phyloP scores from a whole-genome alignment of 2,329 filamentous ascomycete species.

The Talaromyces sp. region DNA sequence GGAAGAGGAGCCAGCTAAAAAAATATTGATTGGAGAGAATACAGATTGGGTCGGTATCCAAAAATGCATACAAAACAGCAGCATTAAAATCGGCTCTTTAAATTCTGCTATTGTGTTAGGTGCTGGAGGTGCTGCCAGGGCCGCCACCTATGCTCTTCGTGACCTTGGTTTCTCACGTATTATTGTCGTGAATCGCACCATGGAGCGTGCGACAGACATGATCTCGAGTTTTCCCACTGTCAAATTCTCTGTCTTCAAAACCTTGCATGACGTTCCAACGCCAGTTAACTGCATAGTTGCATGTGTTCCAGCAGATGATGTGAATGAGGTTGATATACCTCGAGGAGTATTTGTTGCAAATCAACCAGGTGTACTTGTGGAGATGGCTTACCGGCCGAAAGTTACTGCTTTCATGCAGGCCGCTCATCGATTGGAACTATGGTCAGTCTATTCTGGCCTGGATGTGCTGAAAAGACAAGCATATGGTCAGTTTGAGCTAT shows the following conservation, averaged over 20 bases:
- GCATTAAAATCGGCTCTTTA: neutral
- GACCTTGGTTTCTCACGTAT: neutral
- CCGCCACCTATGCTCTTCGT: constrained; percentile 1
- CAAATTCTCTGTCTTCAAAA: neutral
- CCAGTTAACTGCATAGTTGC: constrained; percentile 7
- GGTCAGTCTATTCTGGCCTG: constrained; percentile 23
- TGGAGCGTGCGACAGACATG: neutral
- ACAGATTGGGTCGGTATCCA: constrained; percentile 11
- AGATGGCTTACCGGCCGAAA: constrained; percentile 9
- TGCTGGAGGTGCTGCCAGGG: constrained; percentile 1
- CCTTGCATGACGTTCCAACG: neutral
- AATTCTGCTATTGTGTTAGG: constrained; percentile 2
- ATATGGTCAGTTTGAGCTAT: constrained; percentile 27
- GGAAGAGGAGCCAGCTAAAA: constrained; percentile 8
- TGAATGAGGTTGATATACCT: constrained; percentile 25
- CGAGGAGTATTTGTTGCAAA: constrained; percentile 13
- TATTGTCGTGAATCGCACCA: constrained; percentile 5
- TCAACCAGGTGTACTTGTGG: neutral
- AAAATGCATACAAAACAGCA: neutral
- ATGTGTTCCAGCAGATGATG: constrained; percentile 21
- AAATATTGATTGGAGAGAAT: neutral
- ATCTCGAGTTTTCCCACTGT: neutral
- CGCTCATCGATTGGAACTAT: constrained; percentile 20
- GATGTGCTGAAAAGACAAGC: constrained; percentile 28
- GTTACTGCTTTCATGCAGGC: constrained; percentile 15